A percentile compares a stretch with the other conserved stretches of the same genome.
These are phyloP conservation scores for Fusarium chuoi DNA, from an alignment of 2,329 filamentous ascomycete genomes.

Conservation along the genomic window DNA sequence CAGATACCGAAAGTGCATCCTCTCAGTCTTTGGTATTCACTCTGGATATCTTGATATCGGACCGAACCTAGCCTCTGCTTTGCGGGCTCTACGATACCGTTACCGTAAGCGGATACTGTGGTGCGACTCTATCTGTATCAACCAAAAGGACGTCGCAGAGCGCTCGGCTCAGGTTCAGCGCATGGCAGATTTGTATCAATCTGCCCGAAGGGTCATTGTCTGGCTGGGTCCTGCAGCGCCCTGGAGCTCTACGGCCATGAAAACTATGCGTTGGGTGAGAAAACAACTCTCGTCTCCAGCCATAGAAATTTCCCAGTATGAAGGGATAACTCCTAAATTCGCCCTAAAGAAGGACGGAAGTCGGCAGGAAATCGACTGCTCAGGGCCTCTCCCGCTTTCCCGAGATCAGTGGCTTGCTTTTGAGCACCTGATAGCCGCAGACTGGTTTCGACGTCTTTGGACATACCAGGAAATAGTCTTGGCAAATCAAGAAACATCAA, in stretches of 20 bases:
- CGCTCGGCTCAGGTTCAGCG: background rate
- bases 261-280: background rate
- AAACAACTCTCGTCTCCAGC: background rate
- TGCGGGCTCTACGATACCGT: background rate
- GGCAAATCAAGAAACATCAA: background rate
- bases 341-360: too few species aligned
- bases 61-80: background rate
- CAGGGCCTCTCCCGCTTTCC: background rate
- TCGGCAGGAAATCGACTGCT: background rate
- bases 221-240: background rate
- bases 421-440: background rate
- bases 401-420: background rate
- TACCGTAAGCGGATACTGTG: background rate
- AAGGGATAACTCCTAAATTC: background rate
- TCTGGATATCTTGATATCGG: background rate
- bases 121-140: constrained; percentile 9
- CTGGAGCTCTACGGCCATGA: background rate
- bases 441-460: background rate
- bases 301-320: fast-evolving
- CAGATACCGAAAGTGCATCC: too few species aligned
- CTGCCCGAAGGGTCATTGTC: background rate
- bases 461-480: background rate
- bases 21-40: too few species aligned
- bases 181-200: background rate
- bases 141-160: background rate